These are phyloP conservation scores for Nitzschia putrida DNA, from an alignment of 108 stramenopile species.

Conservation along the genomic window DNA sequence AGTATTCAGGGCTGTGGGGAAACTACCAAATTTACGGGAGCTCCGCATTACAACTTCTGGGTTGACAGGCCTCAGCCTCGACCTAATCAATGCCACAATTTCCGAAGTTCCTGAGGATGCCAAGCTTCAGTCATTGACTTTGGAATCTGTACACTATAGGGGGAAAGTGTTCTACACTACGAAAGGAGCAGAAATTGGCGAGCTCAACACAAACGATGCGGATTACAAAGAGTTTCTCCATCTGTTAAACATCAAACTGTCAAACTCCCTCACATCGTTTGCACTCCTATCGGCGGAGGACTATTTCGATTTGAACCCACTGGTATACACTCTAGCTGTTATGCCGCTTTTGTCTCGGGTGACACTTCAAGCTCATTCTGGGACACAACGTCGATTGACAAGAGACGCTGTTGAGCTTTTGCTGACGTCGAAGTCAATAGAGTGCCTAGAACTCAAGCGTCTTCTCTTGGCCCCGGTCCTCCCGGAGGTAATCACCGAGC, in stretches of 20 bases:
- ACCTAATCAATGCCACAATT: not conserved
- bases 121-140: slow-evolving; percentile 5
- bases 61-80: not conserved
- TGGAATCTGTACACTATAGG: slow-evolving; percentile 10
- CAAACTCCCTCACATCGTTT: slow-evolving; percentile 2
- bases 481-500: not conserved
- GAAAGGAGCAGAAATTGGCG: not conserved
- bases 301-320: slow-evolving; percentile 8
- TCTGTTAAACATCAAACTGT: not conserved
- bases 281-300: slow-evolving; percentile 13
- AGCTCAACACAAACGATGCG: not conserved
- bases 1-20: slow-evolving; percentile 12
- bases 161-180: slow-evolving; percentile 3
- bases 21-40: not conserved
- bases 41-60: slow-evolving; percentile 13
- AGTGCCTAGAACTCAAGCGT: slow-evolving; percentile 8
- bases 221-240: not conserved
- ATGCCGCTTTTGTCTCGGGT: not conserved
- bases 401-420: not conserved
- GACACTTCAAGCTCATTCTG: not conserved
- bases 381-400: not conserved
- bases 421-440: slow-evolving; percentile 9
- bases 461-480: not conserved
- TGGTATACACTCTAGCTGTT: not conserved
- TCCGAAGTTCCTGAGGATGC: not conserved